Evolutionary conservation across 2,329 filamentous ascomycete species (phyloP).

Genomic region (Cladosporium sp.): DNA sequence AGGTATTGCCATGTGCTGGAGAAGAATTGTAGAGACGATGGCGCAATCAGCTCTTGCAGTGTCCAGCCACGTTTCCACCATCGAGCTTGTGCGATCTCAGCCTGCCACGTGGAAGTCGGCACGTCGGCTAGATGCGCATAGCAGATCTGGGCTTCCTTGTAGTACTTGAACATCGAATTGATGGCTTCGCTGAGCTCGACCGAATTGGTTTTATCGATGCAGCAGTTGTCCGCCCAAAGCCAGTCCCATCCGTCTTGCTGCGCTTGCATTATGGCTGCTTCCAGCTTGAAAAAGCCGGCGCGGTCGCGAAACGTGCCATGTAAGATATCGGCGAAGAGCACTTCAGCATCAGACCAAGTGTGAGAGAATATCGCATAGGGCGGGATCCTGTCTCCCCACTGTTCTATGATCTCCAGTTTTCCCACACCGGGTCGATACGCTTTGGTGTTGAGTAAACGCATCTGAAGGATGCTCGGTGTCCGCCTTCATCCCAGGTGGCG

Average conservation of each 20-base stretch:
- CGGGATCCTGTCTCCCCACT: no score
- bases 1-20: slow-evolving; percentile 15
- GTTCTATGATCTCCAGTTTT: no score
- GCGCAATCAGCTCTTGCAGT: slow-evolving; percentile 16
- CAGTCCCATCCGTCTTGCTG: slow-evolving; percentile 22
- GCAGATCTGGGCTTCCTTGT: slow-evolving; percentile 29
- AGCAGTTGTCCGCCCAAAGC: slow-evolving; percentile 36
- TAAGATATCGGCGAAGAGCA: slow-evolving; percentile 25
- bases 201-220: slow-evolving; percentile 33
- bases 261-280: slow-evolving; percentile 21
- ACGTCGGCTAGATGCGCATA: slow-evolving; percentile 33
- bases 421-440: no score
- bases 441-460: no score
- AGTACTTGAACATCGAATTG: slow-evolving; percentile 27
- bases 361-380: slow-evolving; percentile 34
- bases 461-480: no score
- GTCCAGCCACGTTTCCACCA: slow-evolving; percentile 18
- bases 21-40: slow-evolving; percentile 13
- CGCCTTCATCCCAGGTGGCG: no score
- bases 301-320: background rate
- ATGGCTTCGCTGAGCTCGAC: slow-evolving; percentile 32
- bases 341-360: slow-evolving; percentile 29
- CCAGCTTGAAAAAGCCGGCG: slow-evolving; percentile 27
- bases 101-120: background rate
- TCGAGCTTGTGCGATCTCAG: background rate